These are phyloP conservation scores for Maudiozyma serrabonitensis DNA, from an alignment of 805 yeast genomes.

Conservation along the genomic window DNA sequence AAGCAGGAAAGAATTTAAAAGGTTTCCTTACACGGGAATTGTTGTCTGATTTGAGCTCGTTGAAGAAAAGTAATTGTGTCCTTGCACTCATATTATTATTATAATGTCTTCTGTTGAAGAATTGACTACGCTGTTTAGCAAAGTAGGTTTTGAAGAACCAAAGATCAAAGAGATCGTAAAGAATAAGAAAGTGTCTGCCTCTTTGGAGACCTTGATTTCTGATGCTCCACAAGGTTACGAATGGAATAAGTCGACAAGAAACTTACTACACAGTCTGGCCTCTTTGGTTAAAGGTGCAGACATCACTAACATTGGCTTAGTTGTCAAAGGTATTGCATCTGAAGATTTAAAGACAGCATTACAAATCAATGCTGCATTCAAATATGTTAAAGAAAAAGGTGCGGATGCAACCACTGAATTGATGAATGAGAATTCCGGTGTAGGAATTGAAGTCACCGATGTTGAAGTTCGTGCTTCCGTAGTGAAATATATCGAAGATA, in stretches of 20 bases:
- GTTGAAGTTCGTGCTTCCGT: constrained; percentile 56
- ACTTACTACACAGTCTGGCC: constrained; percentile 71
- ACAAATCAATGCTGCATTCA: constrained; percentile 74
- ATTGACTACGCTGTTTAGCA: constrained; percentile 26
- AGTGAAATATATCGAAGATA: constrained; percentile 45
- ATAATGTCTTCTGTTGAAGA: constrained; percentile 29
- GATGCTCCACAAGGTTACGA: constrained; percentile 30
- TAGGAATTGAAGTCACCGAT: constrained; percentile 63
- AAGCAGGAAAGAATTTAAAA: too few species aligned
- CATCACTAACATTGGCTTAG: constrained; percentile 37
- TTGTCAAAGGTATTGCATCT: constrained; percentile 53
- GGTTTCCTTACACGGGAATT: too few species aligned
- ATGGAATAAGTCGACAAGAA: constrained; percentile 43
- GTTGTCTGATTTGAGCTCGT: too few species aligned
- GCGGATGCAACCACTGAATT: constrained; percentile 37
- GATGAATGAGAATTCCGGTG: constrained; percentile 64
- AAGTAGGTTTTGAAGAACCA: constrained; percentile 60
- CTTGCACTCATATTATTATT: neutral
- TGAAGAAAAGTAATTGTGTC: too few species aligned
- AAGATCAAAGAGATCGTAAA: constrained; percentile 74
- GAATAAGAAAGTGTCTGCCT: constrained; percentile 72
- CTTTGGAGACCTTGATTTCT: constrained; percentile 51
- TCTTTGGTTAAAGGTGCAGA: constrained; percentile 51
- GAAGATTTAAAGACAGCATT: constrained; percentile 56
- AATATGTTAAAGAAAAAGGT: constrained; percentile 52